A percentile compares a stretch with the other conserved stretches of the same genome.
phyloP scores from a whole-genome alignment of 345 rosid genomes.

The Eucalyptus regnans region DNA sequence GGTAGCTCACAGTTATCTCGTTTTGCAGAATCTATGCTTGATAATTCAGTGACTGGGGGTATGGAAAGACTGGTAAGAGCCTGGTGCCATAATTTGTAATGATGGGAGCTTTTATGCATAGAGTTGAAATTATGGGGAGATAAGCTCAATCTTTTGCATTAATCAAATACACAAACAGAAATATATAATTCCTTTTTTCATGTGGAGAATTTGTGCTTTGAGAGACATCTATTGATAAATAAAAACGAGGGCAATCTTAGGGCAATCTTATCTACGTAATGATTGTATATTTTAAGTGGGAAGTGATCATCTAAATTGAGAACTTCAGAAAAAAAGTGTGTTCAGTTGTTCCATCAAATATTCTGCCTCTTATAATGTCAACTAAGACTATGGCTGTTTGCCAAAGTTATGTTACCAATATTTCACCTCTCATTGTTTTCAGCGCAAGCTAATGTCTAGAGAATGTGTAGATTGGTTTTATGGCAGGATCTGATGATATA shows the following conservation, averaged over 20 bases:
- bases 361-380: background rate
- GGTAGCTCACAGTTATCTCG: constrained; percentile 98
- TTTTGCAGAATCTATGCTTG: constrained; percentile 73
- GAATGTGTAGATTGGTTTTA: background rate
- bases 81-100: background rate
- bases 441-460: background rate
- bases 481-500: background rate
- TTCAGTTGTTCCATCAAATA: background rate
- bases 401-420: background rate
- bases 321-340: background rate
- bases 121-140: background rate
- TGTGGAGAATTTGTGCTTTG: background rate
- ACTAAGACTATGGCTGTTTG: background rate
- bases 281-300: background rate
- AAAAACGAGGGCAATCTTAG: background rate
- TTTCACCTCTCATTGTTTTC: background rate
- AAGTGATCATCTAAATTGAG: background rate
- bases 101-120: background rate
- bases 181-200: background rate
- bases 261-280: background rate
- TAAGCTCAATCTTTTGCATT: background rate
- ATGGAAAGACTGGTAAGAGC: constrained; percentile 57
- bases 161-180: background rate
- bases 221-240: background rate
- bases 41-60: constrained; percentile 44